These are phyloP conservation scores for Cornus suecica DNA, from an alignment of 148 eudicot genomes.

Conservation along the genomic window DNA sequence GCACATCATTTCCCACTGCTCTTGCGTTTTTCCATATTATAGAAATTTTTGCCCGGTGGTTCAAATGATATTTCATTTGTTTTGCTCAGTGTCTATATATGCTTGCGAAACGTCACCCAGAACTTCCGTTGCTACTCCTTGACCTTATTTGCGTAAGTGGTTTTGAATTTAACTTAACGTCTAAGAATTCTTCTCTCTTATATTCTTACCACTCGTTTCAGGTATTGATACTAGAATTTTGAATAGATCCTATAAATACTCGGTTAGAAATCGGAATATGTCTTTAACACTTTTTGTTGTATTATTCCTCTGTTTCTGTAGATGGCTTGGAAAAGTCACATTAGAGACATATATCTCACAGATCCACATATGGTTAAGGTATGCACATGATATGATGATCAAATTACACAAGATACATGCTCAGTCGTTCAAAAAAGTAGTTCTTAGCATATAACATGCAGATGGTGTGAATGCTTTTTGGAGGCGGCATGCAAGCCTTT, in stretches of 20 bases:
- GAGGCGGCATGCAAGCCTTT: neutral
- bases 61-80: constrained; percentile 15
- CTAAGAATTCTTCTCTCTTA: neutral
- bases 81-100: constrained; percentile 70
- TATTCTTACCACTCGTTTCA: neutral
- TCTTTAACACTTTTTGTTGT: neutral
- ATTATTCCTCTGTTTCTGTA: constrained; percentile 24
- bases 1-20: constrained; percentile 13
- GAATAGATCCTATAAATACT: neutral
- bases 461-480: neutral
- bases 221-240: neutral
- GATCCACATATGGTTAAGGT: constrained; percentile 97
- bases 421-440: neutral
- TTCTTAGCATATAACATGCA: neutral
- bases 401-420: neutral
- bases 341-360: constrained; percentile 95
- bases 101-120: constrained; percentile 89
- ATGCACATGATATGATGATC: constrained; percentile 2
- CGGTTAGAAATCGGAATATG: neutral
- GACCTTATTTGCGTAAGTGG: constrained; percentile 92
- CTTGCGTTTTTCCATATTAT: neutral
- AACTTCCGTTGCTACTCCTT: constrained; percentile 70
- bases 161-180: neutral
- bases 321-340: constrained; percentile 97
- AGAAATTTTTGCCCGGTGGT: neutral